These are phyloP conservation scores for Nyctanthes arbortristis DNA, from an alignment of 257 asterid species.

Conservation along the genomic window DNA sequence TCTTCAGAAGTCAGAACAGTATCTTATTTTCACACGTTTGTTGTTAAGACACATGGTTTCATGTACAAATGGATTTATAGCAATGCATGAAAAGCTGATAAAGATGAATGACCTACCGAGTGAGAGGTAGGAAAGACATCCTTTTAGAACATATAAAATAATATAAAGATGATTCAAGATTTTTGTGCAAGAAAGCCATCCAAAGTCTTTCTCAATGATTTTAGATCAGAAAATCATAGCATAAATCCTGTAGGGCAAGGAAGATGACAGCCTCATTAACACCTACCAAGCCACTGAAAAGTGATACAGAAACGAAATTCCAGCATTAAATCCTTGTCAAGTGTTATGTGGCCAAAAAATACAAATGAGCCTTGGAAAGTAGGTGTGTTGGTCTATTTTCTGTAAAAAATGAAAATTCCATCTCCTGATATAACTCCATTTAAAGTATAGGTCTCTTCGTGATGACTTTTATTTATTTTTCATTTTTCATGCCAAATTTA, in stretches of 20 bases:
- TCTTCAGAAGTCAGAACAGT: not conserved
- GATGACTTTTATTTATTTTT: not conserved
- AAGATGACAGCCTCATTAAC: not conserved
- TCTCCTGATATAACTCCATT: not conserved
- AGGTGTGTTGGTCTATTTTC: not conserved
- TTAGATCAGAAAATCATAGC: not conserved
- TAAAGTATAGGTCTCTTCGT: not conserved
- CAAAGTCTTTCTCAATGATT: not conserved
- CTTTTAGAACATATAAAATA: not conserved
- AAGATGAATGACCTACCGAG: not conserved
- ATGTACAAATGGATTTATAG: not conserved
- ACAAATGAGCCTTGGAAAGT: not conserved
- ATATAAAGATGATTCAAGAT: not conserved
- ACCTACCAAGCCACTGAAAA: not conserved
- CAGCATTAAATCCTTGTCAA: not conserved
- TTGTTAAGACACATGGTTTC: slow-evolving; percentile 8
- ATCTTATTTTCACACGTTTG: not conserved
- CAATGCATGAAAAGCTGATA: slow-evolving; percentile 2
- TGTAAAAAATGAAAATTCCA: not conserved
- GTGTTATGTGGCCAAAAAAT: not conserved
- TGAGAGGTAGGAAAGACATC: not conserved
- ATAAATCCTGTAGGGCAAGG: not conserved
- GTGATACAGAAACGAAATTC: not conserved
- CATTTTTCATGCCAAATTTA: not conserved
- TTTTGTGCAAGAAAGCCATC: not conserved